These are phyloP conservation scores for Trichoderma orchidacearum DNA, from an alignment of 495 filamentous ascomycete genomes.

Conservation along the genomic window DNA sequence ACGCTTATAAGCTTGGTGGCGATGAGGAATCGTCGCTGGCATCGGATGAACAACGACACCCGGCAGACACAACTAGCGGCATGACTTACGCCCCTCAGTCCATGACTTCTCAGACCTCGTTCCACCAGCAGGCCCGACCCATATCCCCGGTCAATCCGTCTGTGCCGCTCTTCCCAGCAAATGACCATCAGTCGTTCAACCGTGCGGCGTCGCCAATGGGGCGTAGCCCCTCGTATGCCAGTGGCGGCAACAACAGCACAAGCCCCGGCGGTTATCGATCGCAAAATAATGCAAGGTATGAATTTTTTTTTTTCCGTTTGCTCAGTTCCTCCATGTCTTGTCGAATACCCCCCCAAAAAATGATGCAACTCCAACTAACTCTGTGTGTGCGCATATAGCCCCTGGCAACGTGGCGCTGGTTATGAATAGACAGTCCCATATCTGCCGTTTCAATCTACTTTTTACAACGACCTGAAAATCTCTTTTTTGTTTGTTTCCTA, in stretches of 20 bases:
- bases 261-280: conserved; percentile 24
- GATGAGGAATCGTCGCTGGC: conserved; percentile 60
- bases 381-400: conserved; percentile 13
- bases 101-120: conserved; percentile 12
- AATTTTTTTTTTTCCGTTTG: not conserved
- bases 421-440: conserved; percentile 21
- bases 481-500: not conserved
- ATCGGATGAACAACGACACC: conserved; percentile 24
- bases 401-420: conserved; percentile 42
- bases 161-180: conserved; percentile 49
- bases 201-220: conserved; percentile 4
- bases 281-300: conserved; percentile 31
- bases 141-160: conserved; percentile 50
- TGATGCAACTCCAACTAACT: conserved; percentile 5
- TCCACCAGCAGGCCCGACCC: not conserved
- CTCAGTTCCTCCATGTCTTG: not conserved
- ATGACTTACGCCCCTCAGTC: conserved; percentile 9
- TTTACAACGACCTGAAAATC: not conserved
- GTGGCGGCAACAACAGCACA: conserved; percentile 16
- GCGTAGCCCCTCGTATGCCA: not conserved
- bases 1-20: conserved; percentile 40
- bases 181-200: conserved; percentile 5
- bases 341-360: not conserved
- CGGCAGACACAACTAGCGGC: conserved; percentile 9
- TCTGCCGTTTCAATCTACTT: not conserved